These are phyloP conservation scores for Aspergillus ellipticus DNA, from an alignment of 495 filamentous ascomycete genomes.

Conservation along the genomic window DNA sequence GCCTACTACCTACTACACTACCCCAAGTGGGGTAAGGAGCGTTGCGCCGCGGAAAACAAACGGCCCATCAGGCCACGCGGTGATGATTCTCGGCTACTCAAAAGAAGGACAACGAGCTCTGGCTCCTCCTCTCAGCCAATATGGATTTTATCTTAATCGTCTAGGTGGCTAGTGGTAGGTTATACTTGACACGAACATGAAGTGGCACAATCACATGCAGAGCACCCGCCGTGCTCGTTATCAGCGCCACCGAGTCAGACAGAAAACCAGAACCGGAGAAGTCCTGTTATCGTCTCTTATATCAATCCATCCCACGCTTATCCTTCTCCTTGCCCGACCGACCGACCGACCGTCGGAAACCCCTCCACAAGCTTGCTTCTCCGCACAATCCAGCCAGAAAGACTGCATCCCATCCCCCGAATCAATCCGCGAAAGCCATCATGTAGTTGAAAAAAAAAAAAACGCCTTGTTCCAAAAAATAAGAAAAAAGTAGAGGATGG, in stretches of 20 bases:
- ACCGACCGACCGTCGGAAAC: too few relatives aligned
- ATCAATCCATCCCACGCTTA: too few relatives aligned
- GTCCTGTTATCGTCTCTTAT: neutral
- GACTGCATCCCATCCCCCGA: constrained; percentile 5
- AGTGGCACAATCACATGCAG: too few relatives aligned
- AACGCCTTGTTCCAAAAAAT: constrained; percentile 19
- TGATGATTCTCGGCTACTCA: too few relatives aligned
- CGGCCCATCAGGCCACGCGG: neutral
- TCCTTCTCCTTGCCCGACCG: too few relatives aligned
- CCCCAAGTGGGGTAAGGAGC: neutral
- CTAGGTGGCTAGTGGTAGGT: constrained; percentile 9
- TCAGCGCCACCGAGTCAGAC: constrained; percentile 1
- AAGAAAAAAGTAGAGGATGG: constrained; percentile 11
- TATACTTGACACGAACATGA: constrained; percentile 1
- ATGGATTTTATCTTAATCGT: neutral
- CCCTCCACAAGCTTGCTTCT: constrained; percentile 9
- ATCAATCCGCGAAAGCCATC: constrained; percentile 18
- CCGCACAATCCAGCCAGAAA: constrained; percentile 5
- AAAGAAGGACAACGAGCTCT: neutral
- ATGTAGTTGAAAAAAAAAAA: constrained; percentile 2
- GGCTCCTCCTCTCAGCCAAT: constrained; percentile 9
- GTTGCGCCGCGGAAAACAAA: neutral
- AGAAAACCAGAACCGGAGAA: neutral
- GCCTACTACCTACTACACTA: neutral
- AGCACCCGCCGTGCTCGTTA: too few relatives aligned